phyloP scores from a whole-genome alignment of 2,329 filamentous ascomycete genomes.

The Teratosphaeria viscida region DNA sequence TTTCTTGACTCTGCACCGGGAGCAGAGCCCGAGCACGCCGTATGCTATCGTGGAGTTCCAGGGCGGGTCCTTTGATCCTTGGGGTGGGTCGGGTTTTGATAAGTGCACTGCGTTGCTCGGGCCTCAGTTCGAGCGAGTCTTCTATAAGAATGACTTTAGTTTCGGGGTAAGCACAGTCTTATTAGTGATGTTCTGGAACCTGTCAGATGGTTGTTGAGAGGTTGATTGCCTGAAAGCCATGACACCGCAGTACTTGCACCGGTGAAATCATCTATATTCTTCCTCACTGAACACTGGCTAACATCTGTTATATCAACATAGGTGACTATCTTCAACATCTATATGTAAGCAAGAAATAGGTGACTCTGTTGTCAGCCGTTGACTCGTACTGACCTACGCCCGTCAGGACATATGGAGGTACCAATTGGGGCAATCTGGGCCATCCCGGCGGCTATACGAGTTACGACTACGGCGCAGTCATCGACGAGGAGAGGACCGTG shows the following conservation, averaged over 20 bases:
- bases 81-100: slow-evolving; percentile 61
- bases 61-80: slow-evolving; percentile 54
- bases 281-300: neutral
- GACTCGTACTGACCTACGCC: no score
- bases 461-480: slow-evolving; percentile 53
- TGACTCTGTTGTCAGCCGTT: neutral
- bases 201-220: no score
- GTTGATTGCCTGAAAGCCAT: no score
- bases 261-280: neutral
- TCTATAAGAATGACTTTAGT: slow-evolving; percentile 50
- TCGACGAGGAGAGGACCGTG: slow-evolving; percentile 59
- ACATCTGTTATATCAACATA: neutral
- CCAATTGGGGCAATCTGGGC: slow-evolving; percentile 74
- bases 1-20: slow-evolving; percentile 44
- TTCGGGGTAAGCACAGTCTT: slow-evolving; percentile 36
- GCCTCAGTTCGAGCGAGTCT: slow-evolving; percentile 65
- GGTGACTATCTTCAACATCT: slow-evolving; percentile 55
- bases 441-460: slow-evolving; percentile 50
- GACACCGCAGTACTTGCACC: no score
- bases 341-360: slow-evolving; percentile 46
- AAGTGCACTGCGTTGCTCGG: slow-evolving; percentile 57
- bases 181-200: no score
- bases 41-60: slow-evolving; percentile 51
- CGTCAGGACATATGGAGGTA: slow-evolving; percentile 53
- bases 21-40: slow-evolving; percentile 54